Evolutionary conservation across 768 basidiomycete genomes (phyloP).

Genomic region (Podaxis sp.): DNA sequence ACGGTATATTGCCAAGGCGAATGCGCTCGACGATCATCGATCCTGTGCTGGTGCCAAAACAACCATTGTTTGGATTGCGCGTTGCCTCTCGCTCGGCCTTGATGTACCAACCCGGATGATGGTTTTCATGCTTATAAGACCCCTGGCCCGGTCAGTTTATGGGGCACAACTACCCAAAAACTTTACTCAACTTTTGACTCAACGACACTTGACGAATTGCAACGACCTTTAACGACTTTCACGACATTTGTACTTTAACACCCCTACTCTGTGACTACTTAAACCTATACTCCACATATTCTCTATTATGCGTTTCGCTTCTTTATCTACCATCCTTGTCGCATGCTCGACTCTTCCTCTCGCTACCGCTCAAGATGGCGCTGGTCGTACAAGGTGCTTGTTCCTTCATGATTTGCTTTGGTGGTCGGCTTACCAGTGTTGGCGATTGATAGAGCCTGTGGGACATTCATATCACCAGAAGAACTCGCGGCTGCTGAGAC

Average conservation of each 20-base stretch:
- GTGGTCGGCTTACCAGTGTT: background rate
- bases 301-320: background rate
- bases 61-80: background rate
- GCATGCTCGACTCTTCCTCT: background rate
- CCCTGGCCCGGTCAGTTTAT: background rate
- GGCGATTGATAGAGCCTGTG: constrained; percentile 30
- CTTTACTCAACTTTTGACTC: background rate
- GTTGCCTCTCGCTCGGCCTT: background rate
- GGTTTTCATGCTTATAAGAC: background rate
- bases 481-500: constrained; percentile 34
- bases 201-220: background rate
- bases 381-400: background rate
- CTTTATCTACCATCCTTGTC: background rate
- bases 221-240: background rate
- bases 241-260: background rate
- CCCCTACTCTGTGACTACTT: background rate
- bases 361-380: background rate
- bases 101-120: background rate
- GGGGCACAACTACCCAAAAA: background rate
- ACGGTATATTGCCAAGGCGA: background rate
- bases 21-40: background rate
- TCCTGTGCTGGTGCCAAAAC: background rate
- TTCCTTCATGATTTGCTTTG: background rate
- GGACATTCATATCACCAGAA: constrained; percentile 34
- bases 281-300: background rate